Percentiles rank a stretch among this genome's conserved stretches.
Conservation (phyloP, 1,284 basidiomycete species). For the Sanghuangporus sanghuang region DNA sequence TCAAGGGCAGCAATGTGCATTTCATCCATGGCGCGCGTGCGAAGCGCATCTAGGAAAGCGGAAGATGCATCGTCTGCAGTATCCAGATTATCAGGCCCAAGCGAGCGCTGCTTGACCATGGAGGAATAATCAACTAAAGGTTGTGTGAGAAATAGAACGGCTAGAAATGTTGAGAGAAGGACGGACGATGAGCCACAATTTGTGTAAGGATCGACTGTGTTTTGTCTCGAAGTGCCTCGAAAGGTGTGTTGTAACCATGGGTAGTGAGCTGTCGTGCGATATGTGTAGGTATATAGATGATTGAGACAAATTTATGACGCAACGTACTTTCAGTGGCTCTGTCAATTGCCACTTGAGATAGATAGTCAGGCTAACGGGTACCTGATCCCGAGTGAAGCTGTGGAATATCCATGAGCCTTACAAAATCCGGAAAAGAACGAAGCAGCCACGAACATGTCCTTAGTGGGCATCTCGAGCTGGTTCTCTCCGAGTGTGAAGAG, state of each 20-base stretch:
- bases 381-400: conserved; percentile 78
- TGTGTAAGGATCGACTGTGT: conserved; percentile 80
- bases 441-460: conserved; percentile 60
- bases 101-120: conserved; percentile 73
- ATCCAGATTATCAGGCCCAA: conserved; percentile 68
- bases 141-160: not conserved
- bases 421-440: not conserved
- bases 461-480: conserved; percentile 78
- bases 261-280: conserved; percentile 44
- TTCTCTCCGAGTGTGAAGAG: conserved; percentile 75
- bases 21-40: conserved; percentile 79
- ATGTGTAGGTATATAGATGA: not conserved
- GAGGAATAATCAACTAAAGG: conserved; percentile 45
- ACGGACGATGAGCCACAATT: conserved; percentile 67
- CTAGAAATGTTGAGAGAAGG: conserved; percentile 22
- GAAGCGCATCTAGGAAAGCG: conserved; percentile 72
- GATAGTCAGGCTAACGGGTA: conserved; percentile 75
- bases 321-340: conserved; percentile 60
- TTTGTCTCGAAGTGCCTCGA: conserved; percentile 75
- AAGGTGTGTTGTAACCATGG: conserved; percentile 77
- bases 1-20: conserved; percentile 72
- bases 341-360: conserved; percentile 78
- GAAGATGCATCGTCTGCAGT: conserved; percentile 63
- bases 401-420: not conserved
- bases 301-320: conserved; percentile 5